Evolutionary conservation across 805 yeast species (phyloP), one percentile per base, ranked within the genome.

Genomic region (Zygosaccharomyces rouxii): DNA sequence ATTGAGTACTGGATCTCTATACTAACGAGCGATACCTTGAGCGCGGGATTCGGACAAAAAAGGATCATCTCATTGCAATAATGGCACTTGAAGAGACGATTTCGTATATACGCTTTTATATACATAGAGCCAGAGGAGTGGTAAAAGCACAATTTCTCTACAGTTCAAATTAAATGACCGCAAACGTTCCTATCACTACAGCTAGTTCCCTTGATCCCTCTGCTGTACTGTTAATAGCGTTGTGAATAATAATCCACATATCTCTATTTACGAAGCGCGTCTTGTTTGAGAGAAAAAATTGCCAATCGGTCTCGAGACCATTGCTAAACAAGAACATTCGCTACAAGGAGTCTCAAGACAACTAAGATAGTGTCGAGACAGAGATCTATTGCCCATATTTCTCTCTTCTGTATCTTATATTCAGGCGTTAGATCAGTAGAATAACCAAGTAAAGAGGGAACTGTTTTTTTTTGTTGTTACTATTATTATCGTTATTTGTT

Each of bases 251-350:
- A 23, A 22, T 41, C 16, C 14, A 16, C 13, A 41, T 16, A 18
- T 41, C 44, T 26, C 26, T 28, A 22, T 10, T 14, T 29, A 41
- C 44, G 44, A 41, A 28, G 25, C 35, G 6, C 25, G 10, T 7
- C 14, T 29, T 41, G 23, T 28, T 33, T 41, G 35, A 29, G n/a
- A 29, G 33, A 28, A 29, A 18, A 41, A 41, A 29, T 21, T 33
- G 23, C 11, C 44, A 21, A 33, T 41, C 4, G 37, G 31, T 41
- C 37, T 41, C 44, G 44, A 29, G 35, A 41, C 44, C 44, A 23
- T 41, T 41, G 35, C 44, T 29, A 41, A 41, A 29, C 44, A 41
- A 41, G 35, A 25, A 41, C 44, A 6, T 9, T 33, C 37, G 19
- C 19, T 33, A 29, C 31, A 9, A 33, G 21, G 19, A 33, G 37